Conservation (phyloP, 306 rosid species). For the Acacia melanoxylon region DNA sequence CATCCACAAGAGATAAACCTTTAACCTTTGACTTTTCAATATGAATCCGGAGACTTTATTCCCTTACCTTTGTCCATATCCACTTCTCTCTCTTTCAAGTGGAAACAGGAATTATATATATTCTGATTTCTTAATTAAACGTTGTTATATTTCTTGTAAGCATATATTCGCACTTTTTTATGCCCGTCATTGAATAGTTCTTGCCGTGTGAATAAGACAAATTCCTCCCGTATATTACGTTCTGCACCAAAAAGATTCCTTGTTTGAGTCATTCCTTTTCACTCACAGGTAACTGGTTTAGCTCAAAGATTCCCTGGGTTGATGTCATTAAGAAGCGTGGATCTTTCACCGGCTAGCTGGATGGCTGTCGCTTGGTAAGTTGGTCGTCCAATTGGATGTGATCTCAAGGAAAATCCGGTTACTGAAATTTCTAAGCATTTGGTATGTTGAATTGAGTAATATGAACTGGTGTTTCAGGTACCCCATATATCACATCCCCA, state of each 20-base stretch:
- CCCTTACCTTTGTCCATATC: constrained; percentile 17
- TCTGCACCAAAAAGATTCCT: constrained; percentile 24
- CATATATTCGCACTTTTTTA: constrained; percentile 43
- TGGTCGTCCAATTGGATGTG: not conserved
- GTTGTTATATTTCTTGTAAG: constrained; percentile 20
- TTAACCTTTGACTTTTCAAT: constrained; percentile 41
- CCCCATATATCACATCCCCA: constrained; percentile 97
- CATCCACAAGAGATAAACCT: constrained; percentile 35
- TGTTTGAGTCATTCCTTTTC: constrained; percentile 11
- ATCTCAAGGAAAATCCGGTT: not conserved
- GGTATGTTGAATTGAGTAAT: not conserved
- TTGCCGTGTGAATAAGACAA: not conserved
- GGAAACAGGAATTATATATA: constrained; percentile 27
- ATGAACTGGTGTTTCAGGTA: constrained; percentile 56
- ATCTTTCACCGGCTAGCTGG: constrained; percentile 99
- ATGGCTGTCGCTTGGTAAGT: constrained; percentile 92
- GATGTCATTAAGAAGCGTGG: constrained; percentile 90
- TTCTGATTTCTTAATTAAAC: constrained; percentile 7
- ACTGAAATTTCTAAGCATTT: not conserved
- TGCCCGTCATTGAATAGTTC: constrained; percentile 3
- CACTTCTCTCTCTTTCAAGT: constrained; percentile 15
- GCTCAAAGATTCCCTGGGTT: constrained; percentile 85
- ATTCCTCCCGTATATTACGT: constrained; percentile 16
- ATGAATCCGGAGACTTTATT: constrained; percentile 24
- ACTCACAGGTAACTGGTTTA: constrained; percentile 65